Evolutionary conservation across 2,329 filamentous ascomycete genomes (phyloP).

Genomic region (Aphanocladium album): DNA sequence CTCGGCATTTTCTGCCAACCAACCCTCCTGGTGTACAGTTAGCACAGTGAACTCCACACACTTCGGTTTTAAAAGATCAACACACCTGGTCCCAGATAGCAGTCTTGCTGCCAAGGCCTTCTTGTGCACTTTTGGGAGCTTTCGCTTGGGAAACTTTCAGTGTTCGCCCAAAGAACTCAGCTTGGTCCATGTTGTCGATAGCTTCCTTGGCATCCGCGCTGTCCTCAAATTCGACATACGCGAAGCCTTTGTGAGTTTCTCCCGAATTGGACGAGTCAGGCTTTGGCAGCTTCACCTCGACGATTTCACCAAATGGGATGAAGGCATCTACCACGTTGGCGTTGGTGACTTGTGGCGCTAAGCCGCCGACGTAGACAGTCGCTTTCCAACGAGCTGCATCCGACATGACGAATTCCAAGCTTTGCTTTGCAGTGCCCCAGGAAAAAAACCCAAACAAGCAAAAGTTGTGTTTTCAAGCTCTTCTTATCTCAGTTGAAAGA

Average conservation of each 20-base stretch:
- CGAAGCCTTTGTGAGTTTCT: conserved; percentile 84
- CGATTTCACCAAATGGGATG: conserved; percentile 93
- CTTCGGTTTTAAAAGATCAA: conserved; percentile 16
- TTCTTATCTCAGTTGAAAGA: neutral
- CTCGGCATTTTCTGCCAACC: conserved; percentile 81
- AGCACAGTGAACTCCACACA: neutral
- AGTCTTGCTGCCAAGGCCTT: conserved; percentile 86
- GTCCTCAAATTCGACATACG: conserved; percentile 91
- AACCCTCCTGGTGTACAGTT: conserved; percentile 66
- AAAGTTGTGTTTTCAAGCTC: neutral
- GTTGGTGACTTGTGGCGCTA: conserved; percentile 71
- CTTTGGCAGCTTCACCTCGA: conserved; percentile 85
- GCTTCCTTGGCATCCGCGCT: conserved; percentile 84
- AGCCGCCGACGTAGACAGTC: conserved; percentile 87
- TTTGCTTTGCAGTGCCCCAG: neutral
- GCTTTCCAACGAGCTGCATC: conserved; percentile 80
- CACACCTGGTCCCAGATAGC: conserved; percentile 95
- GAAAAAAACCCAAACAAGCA: neutral
- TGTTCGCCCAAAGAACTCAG: conserved; percentile 86
- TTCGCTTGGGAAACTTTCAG: conserved; percentile 92
- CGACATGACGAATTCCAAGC: conserved; percentile 53
- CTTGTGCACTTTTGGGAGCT: conserved; percentile 79
- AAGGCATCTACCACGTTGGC: conserved; percentile 83
- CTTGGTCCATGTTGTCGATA: conserved; percentile 98
- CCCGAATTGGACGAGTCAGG: conserved; percentile 74